phyloP scores from a whole-genome alignment of 2,329 filamentous ascomycete genomes.

The Aureobasidium uvarum region DNA sequence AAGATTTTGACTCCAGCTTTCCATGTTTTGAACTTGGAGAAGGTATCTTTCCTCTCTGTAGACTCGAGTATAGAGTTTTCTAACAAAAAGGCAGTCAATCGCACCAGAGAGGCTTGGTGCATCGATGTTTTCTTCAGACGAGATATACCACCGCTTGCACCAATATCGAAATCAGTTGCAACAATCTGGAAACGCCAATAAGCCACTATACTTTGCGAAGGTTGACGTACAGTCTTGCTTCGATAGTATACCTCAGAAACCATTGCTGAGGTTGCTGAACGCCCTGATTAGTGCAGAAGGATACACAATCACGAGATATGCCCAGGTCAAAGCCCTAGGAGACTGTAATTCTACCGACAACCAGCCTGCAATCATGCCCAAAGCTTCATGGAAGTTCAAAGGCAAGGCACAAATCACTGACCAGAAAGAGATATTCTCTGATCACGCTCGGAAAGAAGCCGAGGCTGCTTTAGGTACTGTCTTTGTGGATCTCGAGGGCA shows the following conservation, averaged over 20 bases:
- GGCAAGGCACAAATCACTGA: slow-evolving; percentile 41
- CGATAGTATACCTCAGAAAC: slow-evolving; percentile 85
- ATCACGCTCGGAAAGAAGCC: slow-evolving; percentile 32
- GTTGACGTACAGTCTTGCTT: slow-evolving; percentile 90
- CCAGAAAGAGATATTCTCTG: slow-evolving; percentile 36
- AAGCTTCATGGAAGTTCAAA: slow-evolving; percentile 43
- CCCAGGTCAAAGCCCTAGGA: slow-evolving; percentile 61
- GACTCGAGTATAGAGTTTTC: neutral
- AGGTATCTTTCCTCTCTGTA: slow-evolving; percentile 47
- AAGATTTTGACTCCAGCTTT: slow-evolving; percentile 69
- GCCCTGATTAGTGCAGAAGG: slow-evolving; percentile 55
- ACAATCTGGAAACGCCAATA: slow-evolving; percentile 37
- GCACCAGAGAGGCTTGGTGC: slow-evolving; percentile 65
- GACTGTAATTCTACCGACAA: slow-evolving; percentile 35
- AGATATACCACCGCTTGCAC: slow-evolving; percentile 73
- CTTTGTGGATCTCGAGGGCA: slow-evolving; percentile 68
- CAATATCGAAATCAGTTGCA: slow-evolving; percentile 59
- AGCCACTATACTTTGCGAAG: slow-evolving; percentile 79
- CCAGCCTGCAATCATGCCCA: slow-evolving; percentile 38
- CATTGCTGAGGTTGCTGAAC: slow-evolving; percentile 66
- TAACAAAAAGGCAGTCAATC: slow-evolving; percentile 33
- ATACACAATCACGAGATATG: slow-evolving; percentile 73
- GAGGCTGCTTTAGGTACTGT: slow-evolving; percentile 60
- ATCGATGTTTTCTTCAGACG: slow-evolving; percentile 75
- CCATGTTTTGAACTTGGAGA: slow-evolving; percentile 75